phyloP scores from a whole-genome alignment of 495 filamentous ascomycete genomes.

The Thermothielavioides terrestris region DNA sequence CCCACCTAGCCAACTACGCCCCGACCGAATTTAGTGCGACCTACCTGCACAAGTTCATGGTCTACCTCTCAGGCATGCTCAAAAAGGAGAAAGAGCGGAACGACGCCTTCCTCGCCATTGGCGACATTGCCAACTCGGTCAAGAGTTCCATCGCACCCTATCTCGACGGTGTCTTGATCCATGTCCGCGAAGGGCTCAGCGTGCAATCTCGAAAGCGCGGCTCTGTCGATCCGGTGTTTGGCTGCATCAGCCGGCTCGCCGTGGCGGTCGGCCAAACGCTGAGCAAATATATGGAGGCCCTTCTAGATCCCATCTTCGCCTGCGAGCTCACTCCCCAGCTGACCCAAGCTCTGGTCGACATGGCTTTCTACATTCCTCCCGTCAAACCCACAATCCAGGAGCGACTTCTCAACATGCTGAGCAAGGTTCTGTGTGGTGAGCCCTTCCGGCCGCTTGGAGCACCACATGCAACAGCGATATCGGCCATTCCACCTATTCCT shows the following conservation, averaged over 20 bases:
- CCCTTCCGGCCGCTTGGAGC: slow-evolving; percentile 88
- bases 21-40: slow-evolving; percentile 72
- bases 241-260: slow-evolving; percentile 94
- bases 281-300: slow-evolving; percentile 94
- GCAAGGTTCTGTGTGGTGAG: slow-evolving; percentile 82
- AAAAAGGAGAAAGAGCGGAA: slow-evolving; percentile 92
- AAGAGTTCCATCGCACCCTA: slow-evolving; percentile 90
- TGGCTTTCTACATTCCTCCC: slow-evolving; percentile 97
- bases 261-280: slow-evolving; percentile 91
- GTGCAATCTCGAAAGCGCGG: slow-evolving; percentile 68
- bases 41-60: slow-evolving; percentile 93
- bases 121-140: slow-evolving; percentile 91
- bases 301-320: slow-evolving; percentile 93
- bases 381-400: slow-evolving; percentile 90
- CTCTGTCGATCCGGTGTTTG: slow-evolving; percentile 85
- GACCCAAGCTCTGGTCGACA: slow-evolving; percentile 90
- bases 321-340: slow-evolving; percentile 88
- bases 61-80: slow-evolving; percentile 88
- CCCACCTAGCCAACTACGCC: slow-evolving; percentile 84
- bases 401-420: slow-evolving; percentile 86
- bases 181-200: slow-evolving; percentile 82
- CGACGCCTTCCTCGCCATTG: slow-evolving; percentile 88
- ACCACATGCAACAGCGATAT: slow-evolving; percentile 54
- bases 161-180: slow-evolving; percentile 82
- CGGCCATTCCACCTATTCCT: slow-evolving; percentile 67